phyloP scores from a whole-genome alignment of 78 protist species.

The Anaeramoeba flamelloides region DNA sequence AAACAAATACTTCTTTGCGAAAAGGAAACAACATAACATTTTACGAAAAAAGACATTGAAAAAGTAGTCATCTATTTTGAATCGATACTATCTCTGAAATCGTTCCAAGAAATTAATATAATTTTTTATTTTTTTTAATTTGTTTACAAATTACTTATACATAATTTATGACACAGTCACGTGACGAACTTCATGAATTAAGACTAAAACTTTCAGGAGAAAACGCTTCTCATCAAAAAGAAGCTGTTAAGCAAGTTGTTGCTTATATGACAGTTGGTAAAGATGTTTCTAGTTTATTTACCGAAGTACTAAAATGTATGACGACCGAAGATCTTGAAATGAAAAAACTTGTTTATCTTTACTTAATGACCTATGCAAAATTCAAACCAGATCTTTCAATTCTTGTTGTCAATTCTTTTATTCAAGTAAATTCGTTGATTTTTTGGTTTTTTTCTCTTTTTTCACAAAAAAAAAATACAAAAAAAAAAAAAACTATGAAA shows the following conservation, averaged over 20 bases:
- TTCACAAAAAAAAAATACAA: neutral
- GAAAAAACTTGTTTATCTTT: slow-evolving; percentile 95
- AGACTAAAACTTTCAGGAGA: slow-evolving; percentile 21
- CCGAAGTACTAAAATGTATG: slow-evolving; percentile 1
- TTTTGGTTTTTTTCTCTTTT: neutral
- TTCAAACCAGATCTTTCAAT: slow-evolving; percentile 92
- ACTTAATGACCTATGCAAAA: slow-evolving; percentile 92
- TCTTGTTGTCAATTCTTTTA: slow-evolving; percentile 89
- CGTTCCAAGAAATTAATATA: no score
- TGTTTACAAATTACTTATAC: no score
- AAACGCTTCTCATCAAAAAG: slow-evolving; percentile 39
- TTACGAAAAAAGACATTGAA: no score
- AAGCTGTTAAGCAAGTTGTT: slow-evolving; percentile 92
- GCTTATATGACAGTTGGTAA: slow-evolving; percentile 97
- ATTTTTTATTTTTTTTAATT: no score
- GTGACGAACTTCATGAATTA: slow-evolving; percentile 41
- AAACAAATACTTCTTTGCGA: no score
- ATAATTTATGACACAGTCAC: no score
- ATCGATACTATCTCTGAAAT: no score
- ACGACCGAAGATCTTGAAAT: slow-evolving; percentile 52
- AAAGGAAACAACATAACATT: no score
- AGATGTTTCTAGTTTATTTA: slow-evolving; percentile 79
- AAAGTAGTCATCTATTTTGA: no score
- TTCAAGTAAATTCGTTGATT: slow-evolving; percentile 31
- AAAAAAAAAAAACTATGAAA: no score